phyloP scores from a whole-genome alignment of 331 rosid genomes.

The Erythrophleum ivorense region DNA sequence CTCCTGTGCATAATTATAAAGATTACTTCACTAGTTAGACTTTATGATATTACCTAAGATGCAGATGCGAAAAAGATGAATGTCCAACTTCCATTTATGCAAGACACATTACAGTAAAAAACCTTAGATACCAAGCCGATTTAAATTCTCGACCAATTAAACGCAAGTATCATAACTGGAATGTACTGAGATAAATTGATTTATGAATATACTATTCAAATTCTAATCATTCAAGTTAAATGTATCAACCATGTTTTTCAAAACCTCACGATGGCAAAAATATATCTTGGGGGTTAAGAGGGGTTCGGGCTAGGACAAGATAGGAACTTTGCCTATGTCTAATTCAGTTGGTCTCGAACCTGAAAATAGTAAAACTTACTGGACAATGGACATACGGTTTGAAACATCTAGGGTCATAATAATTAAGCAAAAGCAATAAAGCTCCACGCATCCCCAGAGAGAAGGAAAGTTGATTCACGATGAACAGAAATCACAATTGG shows the following conservation, averaged over 20 bases:
- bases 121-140: neutral
- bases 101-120: neutral
- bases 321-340: neutral
- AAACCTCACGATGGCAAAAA: neutral
- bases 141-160: neutral
- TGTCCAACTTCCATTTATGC: neutral
- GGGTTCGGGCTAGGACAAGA: neutral
- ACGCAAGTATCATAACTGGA: constrained; percentile 8
- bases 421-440: neutral
- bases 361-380: neutral
- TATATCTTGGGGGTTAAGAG: neutral
- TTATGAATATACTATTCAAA: constrained; percentile 27
- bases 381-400: neutral
- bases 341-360: neutral
- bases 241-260: constrained; percentile 1
- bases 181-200: neutral
- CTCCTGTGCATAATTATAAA: neutral
- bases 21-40: neutral
- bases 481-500: constrained; percentile 18
- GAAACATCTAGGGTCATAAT: neutral
- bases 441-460: neutral
- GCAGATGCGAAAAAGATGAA: constrained; percentile 13
- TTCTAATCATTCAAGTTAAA: constrained; percentile 9
- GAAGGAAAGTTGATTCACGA: neutral
- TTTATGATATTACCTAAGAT: constrained; percentile 8